phyloP scores from a whole-genome alignment of 1,139 yeast species.

The Hansenula sp. region DNA sequence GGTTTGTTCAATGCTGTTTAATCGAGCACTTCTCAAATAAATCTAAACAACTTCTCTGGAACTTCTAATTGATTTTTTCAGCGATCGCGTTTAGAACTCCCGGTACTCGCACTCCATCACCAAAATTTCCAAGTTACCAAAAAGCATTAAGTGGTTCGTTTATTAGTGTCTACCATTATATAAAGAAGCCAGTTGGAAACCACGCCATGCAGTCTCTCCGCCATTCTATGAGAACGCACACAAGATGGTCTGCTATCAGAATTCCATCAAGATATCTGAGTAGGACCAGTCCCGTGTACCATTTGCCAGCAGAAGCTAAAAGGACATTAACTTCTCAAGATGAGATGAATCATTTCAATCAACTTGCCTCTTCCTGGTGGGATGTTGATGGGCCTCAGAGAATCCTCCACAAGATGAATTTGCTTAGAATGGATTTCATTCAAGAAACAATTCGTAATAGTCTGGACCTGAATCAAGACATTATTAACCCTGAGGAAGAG shows the following conservation, averaged over 20 bases:
- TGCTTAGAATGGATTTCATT: constrained; percentile 83
- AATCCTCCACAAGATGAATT: constrained; percentile 90
- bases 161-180: no score
- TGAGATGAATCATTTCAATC: constrained; percentile 79
- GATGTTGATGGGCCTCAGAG: constrained; percentile 91
- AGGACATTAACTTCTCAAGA: constrained; percentile 29
- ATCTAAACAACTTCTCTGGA: no score
- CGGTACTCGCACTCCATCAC: not conserved
- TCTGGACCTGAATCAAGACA: constrained; percentile 40
- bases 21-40: constrained; percentile 5
- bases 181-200: no score
- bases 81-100: not conserved
- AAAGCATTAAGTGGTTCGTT: not conserved
- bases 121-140: not conserved
- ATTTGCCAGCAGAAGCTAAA: not conserved
- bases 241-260: not conserved
- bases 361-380: constrained; percentile 94
- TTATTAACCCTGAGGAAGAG: constrained; percentile 42
- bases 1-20: no score
- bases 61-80: not conserved
- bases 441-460: constrained; percentile 50
- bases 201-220: no score
- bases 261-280: not conserved
- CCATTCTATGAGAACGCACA: no score
- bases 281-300: not conserved